A percentile compares a stretch with the other conserved stretches of the same genome.
phyloP scores from a whole-genome alignment of 2,329 filamentous ascomycete species.

The Epichloe typhina region DNA sequence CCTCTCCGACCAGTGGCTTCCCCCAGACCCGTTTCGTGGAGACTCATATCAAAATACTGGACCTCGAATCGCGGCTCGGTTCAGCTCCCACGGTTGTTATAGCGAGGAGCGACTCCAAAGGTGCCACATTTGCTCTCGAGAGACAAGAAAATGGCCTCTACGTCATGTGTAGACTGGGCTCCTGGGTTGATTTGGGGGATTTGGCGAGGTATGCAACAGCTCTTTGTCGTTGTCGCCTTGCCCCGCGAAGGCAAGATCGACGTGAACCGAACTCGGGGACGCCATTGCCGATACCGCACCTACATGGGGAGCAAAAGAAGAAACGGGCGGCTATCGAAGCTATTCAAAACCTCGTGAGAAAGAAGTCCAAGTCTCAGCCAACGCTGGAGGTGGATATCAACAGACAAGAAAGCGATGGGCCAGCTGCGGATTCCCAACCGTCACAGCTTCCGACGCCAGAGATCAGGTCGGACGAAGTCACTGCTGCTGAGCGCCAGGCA shows the following conservation, averaged over 20 bases:
- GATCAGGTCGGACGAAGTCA: background rate
- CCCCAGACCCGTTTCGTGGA: slow-evolving; percentile 46
- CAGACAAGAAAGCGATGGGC: slow-evolving; percentile 8
- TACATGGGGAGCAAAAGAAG: slow-evolving; percentile 38
- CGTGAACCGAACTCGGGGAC: slow-evolving; percentile 10
- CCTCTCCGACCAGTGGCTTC: slow-evolving; percentile 34
- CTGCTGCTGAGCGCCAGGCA: background rate
- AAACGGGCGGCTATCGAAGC: slow-evolving; percentile 49
- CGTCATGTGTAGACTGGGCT: slow-evolving; percentile 52
- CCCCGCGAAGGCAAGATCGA: slow-evolving; percentile 9
- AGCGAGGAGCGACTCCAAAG: slow-evolving; percentile 42
- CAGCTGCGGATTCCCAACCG: slow-evolving; percentile 5
- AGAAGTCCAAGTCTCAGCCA: slow-evolving; percentile 32
- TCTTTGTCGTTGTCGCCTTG: slow-evolving; percentile 18
- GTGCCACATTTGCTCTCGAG: slow-evolving; percentile 50
- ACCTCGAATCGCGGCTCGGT: slow-evolving; percentile 47
- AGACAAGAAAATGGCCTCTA: slow-evolving; percentile 48
- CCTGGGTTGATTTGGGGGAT: slow-evolving; percentile 48
- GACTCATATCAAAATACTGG: slow-evolving; percentile 48
- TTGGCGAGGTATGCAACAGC: slow-evolving; percentile 37
- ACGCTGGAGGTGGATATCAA: slow-evolving; percentile 22
- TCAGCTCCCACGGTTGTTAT: slow-evolving; percentile 44
- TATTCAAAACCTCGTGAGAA: slow-evolving; percentile 47
- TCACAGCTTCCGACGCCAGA: slow-evolving; percentile 10
- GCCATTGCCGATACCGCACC: slow-evolving; percentile 28